Conservation (phyloP, 1,284 basidiomycete species). For the Pascua guehoae region DNA sequence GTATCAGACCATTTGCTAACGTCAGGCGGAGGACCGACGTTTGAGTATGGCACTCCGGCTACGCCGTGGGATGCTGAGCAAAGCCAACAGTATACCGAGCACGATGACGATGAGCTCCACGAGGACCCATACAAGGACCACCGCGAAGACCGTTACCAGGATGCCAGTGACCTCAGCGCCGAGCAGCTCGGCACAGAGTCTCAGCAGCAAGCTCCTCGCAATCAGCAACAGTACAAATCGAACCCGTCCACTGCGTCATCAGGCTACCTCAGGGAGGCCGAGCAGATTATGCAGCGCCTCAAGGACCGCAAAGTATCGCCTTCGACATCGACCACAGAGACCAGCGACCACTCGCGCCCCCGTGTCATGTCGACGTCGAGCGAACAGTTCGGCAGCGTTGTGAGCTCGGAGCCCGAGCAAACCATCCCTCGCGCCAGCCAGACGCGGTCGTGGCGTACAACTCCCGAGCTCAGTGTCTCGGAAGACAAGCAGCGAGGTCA, state of each 20-base stretch:
- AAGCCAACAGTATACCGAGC: too few relatives aligned
- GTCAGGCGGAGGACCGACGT: conserved; percentile 19
- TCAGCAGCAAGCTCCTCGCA: too few relatives aligned
- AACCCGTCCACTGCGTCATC: conserved; percentile 46
- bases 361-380: too few relatives aligned
- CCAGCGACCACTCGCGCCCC: conserved; percentile 15
- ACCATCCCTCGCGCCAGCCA: conserved; percentile 1
- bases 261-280: conserved; percentile 68
- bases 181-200: too few relatives aligned
- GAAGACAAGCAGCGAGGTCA: too few relatives aligned
- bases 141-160: too few relatives aligned
- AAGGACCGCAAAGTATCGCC: conserved; percentile 52
- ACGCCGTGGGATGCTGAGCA: too few relatives aligned
- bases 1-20: neutral
- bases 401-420: conserved; percentile 4
- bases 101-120: too few relatives aligned
- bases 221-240: conserved; percentile 17
- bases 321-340: conserved; percentile 24
- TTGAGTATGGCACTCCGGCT: conserved; percentile 20
- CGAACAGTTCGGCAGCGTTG: too few relatives aligned
- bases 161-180: too few relatives aligned
- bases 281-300: conserved; percentile 75
- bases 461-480: neutral
- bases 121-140: too few relatives aligned
- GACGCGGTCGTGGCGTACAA: too few relatives aligned